A percentile compares a stretch with the other conserved stretches of the same genome.
These are phyloP conservation scores for Tylopilus sp. DNA, from an alignment of 768 basidiomycete genomes.

Conservation along the genomic window DNA sequence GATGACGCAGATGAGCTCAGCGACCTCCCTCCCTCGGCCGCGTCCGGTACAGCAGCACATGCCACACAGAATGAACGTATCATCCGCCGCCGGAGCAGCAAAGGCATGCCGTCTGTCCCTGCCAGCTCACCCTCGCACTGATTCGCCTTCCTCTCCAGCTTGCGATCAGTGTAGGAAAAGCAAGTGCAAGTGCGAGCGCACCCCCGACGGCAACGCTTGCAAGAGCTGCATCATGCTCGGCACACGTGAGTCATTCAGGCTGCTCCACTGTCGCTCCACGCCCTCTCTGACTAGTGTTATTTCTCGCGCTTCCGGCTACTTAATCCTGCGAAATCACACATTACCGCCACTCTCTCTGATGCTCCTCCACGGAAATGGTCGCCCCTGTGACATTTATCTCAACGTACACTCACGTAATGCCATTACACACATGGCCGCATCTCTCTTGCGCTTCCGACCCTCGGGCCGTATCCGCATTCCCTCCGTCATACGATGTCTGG, in stretches of 20 bases:
- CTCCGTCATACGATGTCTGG: constrained; percentile 4
- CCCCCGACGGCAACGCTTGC: constrained; percentile 59
- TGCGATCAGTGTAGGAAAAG: constrained; percentile 89
- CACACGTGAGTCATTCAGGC: constrained; percentile 52
- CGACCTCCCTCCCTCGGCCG: constrained; percentile 36
- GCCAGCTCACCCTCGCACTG: neutral
- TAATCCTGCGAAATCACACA: neutral
- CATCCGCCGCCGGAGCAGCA: constrained; percentile 71
- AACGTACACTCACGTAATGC: constrained; percentile 17
- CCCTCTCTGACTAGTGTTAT: constrained; percentile 13
- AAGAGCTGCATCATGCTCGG: constrained; percentile 72
- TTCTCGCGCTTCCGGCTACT: no score
- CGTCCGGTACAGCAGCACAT: constrained; percentile 20
- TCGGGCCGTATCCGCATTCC: constrained; percentile 5
- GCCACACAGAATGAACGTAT: constrained; percentile 41
- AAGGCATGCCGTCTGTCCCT: constrained; percentile 43
- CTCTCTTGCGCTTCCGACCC: neutral
- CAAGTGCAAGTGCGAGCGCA: constrained; percentile 85
- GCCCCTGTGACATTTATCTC: constrained; percentile 5
- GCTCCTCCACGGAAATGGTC: neutral
- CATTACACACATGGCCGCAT: neutral
- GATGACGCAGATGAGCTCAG: constrained; percentile 56
- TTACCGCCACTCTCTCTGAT: neutral
- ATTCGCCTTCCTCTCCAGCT: constrained; percentile 38
- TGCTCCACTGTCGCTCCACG: neutral